phyloP scores from a whole-genome alignment of 441 rosid genomes.

The Arabidopsis hybrid region DNA sequence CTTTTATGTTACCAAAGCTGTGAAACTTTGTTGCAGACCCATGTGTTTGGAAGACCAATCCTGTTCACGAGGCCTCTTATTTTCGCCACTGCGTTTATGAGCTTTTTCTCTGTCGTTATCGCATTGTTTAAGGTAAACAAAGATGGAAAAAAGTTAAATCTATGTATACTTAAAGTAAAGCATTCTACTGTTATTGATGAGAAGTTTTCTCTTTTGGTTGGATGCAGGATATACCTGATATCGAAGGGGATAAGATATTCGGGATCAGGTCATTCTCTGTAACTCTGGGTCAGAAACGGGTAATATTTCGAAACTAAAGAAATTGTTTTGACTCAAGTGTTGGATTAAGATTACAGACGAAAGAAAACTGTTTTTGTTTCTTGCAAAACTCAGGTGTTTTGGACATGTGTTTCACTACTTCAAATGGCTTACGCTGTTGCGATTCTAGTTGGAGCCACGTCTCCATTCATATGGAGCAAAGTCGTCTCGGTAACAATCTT shows the following conservation, averaged over 20 bases:
- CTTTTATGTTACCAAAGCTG: neutral
- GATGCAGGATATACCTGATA: constrained; percentile 91
- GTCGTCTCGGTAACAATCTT: constrained; percentile 66
- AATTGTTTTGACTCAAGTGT: neutral
- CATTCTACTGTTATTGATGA: constrained; percentile 2
- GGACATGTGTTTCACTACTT: constrained; percentile 87
- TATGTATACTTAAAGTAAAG: neutral
- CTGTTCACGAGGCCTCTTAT: constrained; percentile 75
- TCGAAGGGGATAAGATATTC: constrained; percentile 88
- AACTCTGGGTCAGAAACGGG: constrained; percentile 84
- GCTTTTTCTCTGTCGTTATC: constrained; percentile 95
- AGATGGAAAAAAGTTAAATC: neutral
- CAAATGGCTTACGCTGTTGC: constrained; percentile 86
- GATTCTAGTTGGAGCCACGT: constrained; percentile 75
- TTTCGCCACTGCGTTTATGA: constrained; percentile 95
- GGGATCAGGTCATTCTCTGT: constrained; percentile 89
- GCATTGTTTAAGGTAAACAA: constrained; percentile 87
- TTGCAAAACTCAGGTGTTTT: constrained; percentile 70
- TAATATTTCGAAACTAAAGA: constrained; percentile 35
- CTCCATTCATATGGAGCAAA: constrained; percentile 87
- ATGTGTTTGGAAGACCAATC: constrained; percentile 73
- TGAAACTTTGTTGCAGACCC: constrained; percentile 58
- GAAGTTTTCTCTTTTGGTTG: constrained; percentile 12
- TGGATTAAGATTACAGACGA: neutral
- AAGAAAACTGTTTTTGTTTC: neutral